These are phyloP conservation scores for Pythium periplocum DNA, from an alignment of 352 stramenopile genomes.

Conservation along the genomic window DNA sequence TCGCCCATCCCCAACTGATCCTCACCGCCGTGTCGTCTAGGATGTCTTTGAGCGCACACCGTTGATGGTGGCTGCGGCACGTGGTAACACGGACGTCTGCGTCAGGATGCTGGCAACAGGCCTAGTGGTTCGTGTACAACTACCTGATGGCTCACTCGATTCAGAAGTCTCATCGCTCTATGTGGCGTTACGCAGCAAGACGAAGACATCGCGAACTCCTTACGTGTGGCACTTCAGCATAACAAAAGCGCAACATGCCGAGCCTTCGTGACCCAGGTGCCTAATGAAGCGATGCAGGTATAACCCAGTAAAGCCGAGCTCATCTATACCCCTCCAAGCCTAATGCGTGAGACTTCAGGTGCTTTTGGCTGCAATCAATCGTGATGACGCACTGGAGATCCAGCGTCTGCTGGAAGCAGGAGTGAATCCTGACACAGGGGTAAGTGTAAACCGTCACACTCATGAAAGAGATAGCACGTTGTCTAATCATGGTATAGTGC, in stretches of 20 bases:
- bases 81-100: constrained; percentile 6
- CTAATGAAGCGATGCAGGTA: no score
- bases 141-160: no score
- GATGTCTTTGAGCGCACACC: constrained; percentile 4
- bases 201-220: no score
- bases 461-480: no score
- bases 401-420: constrained; percentile 4
- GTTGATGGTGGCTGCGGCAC: constrained; percentile 8
- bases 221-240: no score
- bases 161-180: no score
- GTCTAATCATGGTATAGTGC: background rate
- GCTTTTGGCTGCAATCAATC: constrained; percentile 3
- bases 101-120: constrained; percentile 5
- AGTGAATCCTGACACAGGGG: constrained; percentile 6
- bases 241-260: no score
- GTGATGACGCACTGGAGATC: constrained; percentile 4
- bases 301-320: background rate
- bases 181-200: no score
- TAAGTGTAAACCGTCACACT: background rate
- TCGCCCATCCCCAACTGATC: no score
- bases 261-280: no score
- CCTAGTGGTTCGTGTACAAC: background rate
- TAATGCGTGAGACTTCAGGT: background rate
- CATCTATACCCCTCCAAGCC: background rate
- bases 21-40: background rate